Conservation (phyloP, 2,329 filamentous ascomycete species). For the Coccinonectria pachysandricola region DNA sequence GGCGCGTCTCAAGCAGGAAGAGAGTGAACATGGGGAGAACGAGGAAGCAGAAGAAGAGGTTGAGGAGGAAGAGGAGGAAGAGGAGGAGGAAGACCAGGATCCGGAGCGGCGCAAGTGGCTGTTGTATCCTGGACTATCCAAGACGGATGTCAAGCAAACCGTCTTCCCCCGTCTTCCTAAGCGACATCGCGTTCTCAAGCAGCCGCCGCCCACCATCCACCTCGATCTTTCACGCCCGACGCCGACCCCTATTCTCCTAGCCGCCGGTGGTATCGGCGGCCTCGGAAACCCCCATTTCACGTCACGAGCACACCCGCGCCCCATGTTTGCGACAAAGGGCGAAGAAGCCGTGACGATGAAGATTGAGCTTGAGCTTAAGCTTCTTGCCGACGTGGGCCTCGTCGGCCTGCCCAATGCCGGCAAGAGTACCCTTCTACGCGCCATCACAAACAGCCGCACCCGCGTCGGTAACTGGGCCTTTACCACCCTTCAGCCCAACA, state of each 20-base stretch:
- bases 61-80: conserved; percentile 17
- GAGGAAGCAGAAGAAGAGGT: conserved; percentile 11
- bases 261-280: conserved; percentile 79
- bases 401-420: conserved; percentile 94
- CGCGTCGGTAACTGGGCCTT: conserved; percentile 94
- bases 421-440: conserved; percentile 83
- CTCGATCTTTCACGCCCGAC: conserved; percentile 69
- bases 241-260: conserved; percentile 72
- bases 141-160: conserved; percentile 53
- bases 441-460: conserved; percentile 79
- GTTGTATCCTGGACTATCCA: conserved; percentile 67
- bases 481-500: conserved; percentile 88
- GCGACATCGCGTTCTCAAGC: conserved; percentile 47
- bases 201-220: conserved; percentile 62
- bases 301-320: conserved; percentile 61
- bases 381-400: conserved; percentile 88
- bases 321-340: conserved; percentile 82
- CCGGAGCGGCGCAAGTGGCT: conserved; percentile 65
- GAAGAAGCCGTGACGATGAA: conserved; percentile 69
- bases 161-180: conserved; percentile 40
- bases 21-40: conserved; percentile 2
- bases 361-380: conserved; percentile 82
- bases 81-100: conserved; percentile 33
- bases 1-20: conserved; percentile 5
- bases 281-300: conserved; percentile 91